Conservation (phyloP, 106 monocot genomes). For the Dioscorea zingiberensis region DNA sequence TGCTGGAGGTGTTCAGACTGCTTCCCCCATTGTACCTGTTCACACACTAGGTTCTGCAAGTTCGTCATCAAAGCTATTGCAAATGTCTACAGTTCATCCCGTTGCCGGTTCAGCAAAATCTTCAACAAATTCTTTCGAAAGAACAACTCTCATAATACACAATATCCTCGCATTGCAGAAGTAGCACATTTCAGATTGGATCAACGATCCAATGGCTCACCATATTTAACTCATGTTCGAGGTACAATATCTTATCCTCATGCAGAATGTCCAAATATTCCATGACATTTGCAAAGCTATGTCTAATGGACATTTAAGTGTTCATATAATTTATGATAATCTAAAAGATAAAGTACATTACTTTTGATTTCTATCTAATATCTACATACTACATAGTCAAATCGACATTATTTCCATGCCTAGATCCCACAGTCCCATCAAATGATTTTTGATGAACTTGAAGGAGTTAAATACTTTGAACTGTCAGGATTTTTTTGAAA, state of each 20-base stretch:
- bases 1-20: constrained; percentile 32
- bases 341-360: too few relatives aligned
- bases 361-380: too few relatives aligned
- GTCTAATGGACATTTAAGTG: too few relatives aligned
- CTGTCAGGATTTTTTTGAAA: too few relatives aligned
- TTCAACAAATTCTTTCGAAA: constrained; percentile 5
- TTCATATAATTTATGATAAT: too few relatives aligned
- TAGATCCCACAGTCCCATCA: too few relatives aligned
- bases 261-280: not conserved
- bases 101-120: constrained; percentile 18
- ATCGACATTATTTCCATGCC: too few relatives aligned
- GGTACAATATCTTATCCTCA: constrained; percentile 10
- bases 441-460: too few relatives aligned
- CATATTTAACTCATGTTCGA: constrained; percentile 25
- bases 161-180: constrained; percentile 12
- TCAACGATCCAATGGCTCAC: constrained; percentile 21
- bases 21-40: constrained; percentile 19
- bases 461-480: too few relatives aligned
- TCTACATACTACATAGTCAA: too few relatives aligned
- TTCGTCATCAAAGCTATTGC: constrained; percentile 27
- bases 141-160: constrained; percentile 3
- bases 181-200: constrained; percentile 27
- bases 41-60: constrained; percentile 16
- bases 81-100: constrained; percentile 12
- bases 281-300: not conserved